Conservation (phyloP, 768 basidiomycete genomes). For the Lenzites betulinus region DNA sequence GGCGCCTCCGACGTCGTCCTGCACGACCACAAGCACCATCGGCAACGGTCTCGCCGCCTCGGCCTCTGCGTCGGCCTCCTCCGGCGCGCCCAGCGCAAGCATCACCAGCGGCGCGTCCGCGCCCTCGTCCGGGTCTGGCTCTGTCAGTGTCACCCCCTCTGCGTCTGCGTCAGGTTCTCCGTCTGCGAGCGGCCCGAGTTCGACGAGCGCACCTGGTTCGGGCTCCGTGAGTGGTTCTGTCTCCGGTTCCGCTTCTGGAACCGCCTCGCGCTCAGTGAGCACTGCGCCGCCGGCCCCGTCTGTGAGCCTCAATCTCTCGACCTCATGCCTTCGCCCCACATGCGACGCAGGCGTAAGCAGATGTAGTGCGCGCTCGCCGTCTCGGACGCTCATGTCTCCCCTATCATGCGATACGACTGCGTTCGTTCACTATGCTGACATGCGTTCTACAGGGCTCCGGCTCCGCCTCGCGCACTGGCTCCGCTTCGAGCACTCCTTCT, state of each 20-base stretch:
- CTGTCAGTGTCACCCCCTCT: constrained; percentile 6
- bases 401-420: too few relatives aligned
- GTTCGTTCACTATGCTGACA: background rate
- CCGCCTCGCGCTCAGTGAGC: background rate
- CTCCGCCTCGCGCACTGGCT: background rate
- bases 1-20: constrained; percentile 59
- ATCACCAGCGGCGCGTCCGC: background rate
- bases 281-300: constrained; percentile 1
- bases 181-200: background rate
- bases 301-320: constrained; percentile 2
- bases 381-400: background rate
- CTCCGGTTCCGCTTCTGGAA: background rate
- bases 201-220: background rate
- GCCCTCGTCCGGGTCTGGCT: background rate
- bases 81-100: background rate
- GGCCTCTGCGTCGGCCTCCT: background rate
- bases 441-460: background rate
- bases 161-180: background rate
- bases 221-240: background rate
- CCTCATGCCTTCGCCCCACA: background rate
- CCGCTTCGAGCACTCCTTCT: background rate
- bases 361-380: background rate
- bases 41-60: constrained; percentile 38
- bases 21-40: constrained; percentile 54
- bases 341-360: background rate